Evolutionary conservation across 306 rosid species (phyloP).

Genomic region (Cicer arietinum): DNA sequence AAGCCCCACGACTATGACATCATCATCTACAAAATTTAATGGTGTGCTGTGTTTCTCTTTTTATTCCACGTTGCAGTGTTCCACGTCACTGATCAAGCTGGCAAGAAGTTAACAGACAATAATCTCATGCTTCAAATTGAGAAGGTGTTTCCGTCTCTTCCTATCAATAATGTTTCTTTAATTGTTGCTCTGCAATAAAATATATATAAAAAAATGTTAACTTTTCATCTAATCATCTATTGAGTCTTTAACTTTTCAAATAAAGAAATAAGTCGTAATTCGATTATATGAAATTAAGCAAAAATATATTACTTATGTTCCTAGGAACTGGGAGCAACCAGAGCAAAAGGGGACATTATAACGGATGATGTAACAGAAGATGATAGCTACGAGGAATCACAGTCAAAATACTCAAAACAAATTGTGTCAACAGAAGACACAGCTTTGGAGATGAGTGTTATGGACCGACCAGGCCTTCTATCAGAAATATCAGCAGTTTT

Average conservation of each 20-base stretch:
- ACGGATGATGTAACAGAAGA: constrained; percentile 35
- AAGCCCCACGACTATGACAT: background rate
- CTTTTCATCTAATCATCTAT: too few species aligned
- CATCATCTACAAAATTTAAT: constrained; percentile 4
- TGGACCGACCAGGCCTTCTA: constrained; percentile 74
- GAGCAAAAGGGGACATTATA: constrained; percentile 44
- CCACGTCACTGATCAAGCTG: constrained; percentile 85
- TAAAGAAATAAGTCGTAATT: background rate
- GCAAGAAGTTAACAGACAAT: constrained; percentile 81
- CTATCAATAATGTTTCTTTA: background rate
- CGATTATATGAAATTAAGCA: background rate
- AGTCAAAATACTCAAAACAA: background rate
- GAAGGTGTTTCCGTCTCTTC: constrained; percentile 53
- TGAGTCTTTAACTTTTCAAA: background rate
- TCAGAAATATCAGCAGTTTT: constrained; percentile 80
- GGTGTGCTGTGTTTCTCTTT: constrained; percentile 37
- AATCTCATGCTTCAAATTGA: constrained; percentile 68
- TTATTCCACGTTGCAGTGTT: constrained; percentile 68
- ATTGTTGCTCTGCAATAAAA: too few species aligned
- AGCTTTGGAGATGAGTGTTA: constrained; percentile 73
- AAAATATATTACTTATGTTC: background rate
- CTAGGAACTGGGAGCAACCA: constrained; percentile 72
- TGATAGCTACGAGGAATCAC: constrained; percentile 28
- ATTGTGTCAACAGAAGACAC: constrained; percentile 45
- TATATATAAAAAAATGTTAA: too few species aligned